A percentile compares a stretch with the other conserved stretches of the same genome.
phyloP scores from a whole-genome alignment of 169 alveolate genomes.

The Plasmodium gonderi region DNA sequence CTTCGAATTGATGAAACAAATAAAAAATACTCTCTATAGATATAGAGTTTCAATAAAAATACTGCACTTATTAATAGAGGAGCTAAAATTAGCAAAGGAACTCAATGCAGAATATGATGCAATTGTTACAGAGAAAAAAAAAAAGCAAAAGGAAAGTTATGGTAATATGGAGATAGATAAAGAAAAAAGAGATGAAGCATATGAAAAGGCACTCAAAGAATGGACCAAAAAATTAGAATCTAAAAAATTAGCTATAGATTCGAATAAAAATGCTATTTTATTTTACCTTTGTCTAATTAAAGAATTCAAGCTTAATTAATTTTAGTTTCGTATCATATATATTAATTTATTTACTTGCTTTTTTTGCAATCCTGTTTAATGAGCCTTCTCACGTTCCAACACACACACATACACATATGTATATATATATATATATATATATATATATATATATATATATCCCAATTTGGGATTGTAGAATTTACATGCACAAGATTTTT shows the following conservation, averaged over 20 bases:
- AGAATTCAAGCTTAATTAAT: not conserved
- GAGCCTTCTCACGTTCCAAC: too few relatives aligned
- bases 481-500: not conserved
- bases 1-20: not conserved
- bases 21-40: not conserved
- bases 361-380: not conserved
- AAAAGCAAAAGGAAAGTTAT: not conserved
- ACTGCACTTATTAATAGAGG: constrained; percentile 3
- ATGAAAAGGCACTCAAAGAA: not conserved
- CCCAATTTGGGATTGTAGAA: not conserved
- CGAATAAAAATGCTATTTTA: not conserved
- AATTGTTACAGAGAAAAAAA: not conserved
- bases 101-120: not conserved
- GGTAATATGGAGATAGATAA: not conserved
- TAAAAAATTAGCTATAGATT: not conserved
- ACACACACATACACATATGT: too few relatives aligned
- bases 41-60: constrained; percentile 2
- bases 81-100: not conserved
- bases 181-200: not conserved
- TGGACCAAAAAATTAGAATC: not conserved
- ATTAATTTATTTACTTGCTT: too few relatives aligned
- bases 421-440: too few relatives aligned
- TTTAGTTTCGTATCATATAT: too few relatives aligned
- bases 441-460: too few relatives aligned
- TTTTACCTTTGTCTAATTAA: constrained; percentile 16